A percentile compares a stretch with the other conserved stretches of the same genome.
Evolutionary conservation across 176 grass and related monocot genomes (phyloP).

Genomic region (Canna indica): DNA sequence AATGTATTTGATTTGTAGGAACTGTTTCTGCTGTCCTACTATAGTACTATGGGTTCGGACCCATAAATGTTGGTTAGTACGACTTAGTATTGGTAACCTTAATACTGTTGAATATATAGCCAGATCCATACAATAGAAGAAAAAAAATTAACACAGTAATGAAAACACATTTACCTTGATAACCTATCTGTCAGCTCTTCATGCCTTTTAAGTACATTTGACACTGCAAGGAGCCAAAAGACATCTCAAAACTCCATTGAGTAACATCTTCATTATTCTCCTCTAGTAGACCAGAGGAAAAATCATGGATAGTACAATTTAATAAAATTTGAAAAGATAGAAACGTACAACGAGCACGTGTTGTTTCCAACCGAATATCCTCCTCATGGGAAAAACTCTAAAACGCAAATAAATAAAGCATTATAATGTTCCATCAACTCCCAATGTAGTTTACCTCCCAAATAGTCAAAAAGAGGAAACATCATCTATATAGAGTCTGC

Average conservation of each 20-base stretch:
- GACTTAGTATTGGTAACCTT: too few species aligned
- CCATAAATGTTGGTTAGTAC: too few species aligned
- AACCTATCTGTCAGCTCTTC: constrained; percentile 64
- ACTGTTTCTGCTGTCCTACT: too few species aligned
- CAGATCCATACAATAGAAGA: background rate
- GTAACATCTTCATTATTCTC: background rate
- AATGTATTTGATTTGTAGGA: too few species aligned
- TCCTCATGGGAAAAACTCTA: constrained; percentile 58
- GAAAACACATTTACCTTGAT: constrained; percentile 30
- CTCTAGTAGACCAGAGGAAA: background rate
- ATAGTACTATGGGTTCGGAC: too few species aligned
- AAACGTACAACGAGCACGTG: constrained; percentile 40
- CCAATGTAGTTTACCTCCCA: background rate
- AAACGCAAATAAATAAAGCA: background rate
- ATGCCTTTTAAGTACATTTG: constrained; percentile 49
- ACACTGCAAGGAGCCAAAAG: constrained; percentile 34
- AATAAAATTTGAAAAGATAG: background rate
- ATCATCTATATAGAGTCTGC: background rate
- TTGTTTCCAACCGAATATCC: constrained; percentile 48
- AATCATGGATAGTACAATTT: background rate
- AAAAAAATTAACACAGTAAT: background rate
- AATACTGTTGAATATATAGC: too few species aligned
- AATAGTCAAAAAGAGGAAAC: background rate
- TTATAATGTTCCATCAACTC: background rate
- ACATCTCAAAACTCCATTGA: background rate